Evolutionary conservation across 345 rosid species (phyloP), one percentile per base, ranked within the genome.

Genomic region (Trapa incisa): DNA sequence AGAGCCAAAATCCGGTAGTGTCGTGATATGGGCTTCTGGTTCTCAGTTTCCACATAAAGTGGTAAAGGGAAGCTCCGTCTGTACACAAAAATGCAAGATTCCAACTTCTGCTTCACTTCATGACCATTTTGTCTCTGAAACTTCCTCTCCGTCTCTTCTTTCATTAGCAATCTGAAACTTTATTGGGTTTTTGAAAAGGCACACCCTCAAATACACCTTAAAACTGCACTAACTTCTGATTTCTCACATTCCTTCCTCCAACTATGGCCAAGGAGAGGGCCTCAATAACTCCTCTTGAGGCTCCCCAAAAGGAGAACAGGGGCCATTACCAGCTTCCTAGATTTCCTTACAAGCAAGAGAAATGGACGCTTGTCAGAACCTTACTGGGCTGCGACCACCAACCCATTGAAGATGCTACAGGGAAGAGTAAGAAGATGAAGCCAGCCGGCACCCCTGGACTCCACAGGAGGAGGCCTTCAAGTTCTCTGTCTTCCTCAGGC

Each of bases 361-460:
- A 47, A 37, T 65, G 67, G 67, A 47, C 50, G 13, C 52, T 65
- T n/a, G 67, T 65, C 32, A 65, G 67, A 12, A 65, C 67, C 12
- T 22, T 65, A 11, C 52, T 65, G 2, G 52, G 52, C 52, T 65
- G 47, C 67, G 29, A 65, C 37, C 67, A 65, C 37, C 67, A 65
- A 43, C 74, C 71, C 36, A 61, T 58, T 38, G 86, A 82, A 57
- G 82, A 82, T 29, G 48, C 71, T 1, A 74, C 72, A 74, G 83
- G 83, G 77, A 86, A 79, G 73, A 70, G 78, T 82, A 86, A 88
- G 87, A 88, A 88, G 72, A 78, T 86, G 75, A 88, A 74, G 68
- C 63, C 63, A 32, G 37, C 63, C 10, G 63, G 36, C 10, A 83
- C 84, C 37, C 84, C 84, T 48, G 89, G 83, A 47, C 36, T 68